Conservation (phyloP, 129 eudicot species). For the Helianthus tuberosus region DNA sequence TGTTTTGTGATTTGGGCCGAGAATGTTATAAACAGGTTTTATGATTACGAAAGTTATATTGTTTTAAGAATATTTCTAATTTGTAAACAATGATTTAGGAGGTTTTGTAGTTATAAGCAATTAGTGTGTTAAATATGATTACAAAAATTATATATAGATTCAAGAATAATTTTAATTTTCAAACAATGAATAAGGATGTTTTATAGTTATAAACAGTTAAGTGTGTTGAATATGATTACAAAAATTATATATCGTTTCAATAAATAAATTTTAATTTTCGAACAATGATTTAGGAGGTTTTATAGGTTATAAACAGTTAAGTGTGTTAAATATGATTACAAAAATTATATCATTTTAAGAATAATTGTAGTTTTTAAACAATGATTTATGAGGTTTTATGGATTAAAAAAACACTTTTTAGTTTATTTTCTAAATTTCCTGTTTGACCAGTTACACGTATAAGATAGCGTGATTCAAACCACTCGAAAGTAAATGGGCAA, state of each 20-base stretch:
- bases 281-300: neutral
- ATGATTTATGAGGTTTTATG: constrained; percentile 3
- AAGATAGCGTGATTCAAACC: neutral
- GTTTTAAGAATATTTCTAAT: neutral
- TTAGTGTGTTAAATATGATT: neutral
- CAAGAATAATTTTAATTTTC: neutral
- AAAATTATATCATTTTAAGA: neutral
- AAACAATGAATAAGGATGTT: neutral
- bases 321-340: neutral
- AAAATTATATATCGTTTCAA: neutral
- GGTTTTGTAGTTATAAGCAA: neutral
- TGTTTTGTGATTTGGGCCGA: neutral
- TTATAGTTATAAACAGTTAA: neutral
- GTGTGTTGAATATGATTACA: neutral
- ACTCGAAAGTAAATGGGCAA: neutral
- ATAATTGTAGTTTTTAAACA: neutral
- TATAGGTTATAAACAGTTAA: neutral
- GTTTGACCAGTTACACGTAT: neutral
- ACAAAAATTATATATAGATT: neutral
- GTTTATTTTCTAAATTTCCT: neutral
- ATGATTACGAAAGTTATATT: neutral
- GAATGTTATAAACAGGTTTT: neutral
- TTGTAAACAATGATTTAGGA: neutral
- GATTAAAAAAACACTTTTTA: neutral
- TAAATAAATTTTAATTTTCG: neutral